Evolutionary conservation across 2,329 filamentous ascomycete species (phyloP).

Genomic region (Xylariaceae sp.): DNA sequence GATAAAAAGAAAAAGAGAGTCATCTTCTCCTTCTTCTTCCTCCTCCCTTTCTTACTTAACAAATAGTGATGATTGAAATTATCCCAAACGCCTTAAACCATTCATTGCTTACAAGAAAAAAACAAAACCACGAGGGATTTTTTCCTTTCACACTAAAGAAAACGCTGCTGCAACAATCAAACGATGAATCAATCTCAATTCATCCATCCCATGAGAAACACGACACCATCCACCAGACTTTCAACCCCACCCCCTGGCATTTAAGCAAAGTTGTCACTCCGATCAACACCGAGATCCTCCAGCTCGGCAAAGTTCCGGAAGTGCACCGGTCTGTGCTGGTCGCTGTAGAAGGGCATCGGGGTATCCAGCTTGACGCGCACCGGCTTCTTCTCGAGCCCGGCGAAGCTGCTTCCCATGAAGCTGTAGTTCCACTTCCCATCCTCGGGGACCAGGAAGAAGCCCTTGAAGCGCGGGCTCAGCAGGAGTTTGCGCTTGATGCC

Average conservation of each 20-base stretch:
- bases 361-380: conserved; percentile 93
- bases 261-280: conserved; percentile 88
- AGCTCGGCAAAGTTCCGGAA: conserved; percentile 97
- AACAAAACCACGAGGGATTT: no score
- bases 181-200: no score
- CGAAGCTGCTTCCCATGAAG: conserved; percentile 91
- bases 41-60: no score
- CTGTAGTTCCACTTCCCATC: conserved; percentile 93
- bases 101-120: no score
- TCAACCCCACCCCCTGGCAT: no score
- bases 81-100: no score
- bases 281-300: conserved; percentile 94
- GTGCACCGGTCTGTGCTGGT: conserved; percentile 85
- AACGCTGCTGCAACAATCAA: not conserved
- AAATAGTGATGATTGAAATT: no score
- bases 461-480: conserved; percentile 86
- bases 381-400: conserved; percentile 81
- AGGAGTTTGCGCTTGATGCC: conserved; percentile 93
- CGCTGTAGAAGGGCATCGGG: conserved; percentile 83
- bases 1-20: no score
- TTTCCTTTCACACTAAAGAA: no score
- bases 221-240: conserved; percentile 1
- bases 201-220: not conserved
- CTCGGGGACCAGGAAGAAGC: conserved; percentile 94
- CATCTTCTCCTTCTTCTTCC: no score